These are phyloP conservation scores for Russula virescens DNA, from an alignment of 768 basidiomycete species.

Conservation along the genomic window DNA sequence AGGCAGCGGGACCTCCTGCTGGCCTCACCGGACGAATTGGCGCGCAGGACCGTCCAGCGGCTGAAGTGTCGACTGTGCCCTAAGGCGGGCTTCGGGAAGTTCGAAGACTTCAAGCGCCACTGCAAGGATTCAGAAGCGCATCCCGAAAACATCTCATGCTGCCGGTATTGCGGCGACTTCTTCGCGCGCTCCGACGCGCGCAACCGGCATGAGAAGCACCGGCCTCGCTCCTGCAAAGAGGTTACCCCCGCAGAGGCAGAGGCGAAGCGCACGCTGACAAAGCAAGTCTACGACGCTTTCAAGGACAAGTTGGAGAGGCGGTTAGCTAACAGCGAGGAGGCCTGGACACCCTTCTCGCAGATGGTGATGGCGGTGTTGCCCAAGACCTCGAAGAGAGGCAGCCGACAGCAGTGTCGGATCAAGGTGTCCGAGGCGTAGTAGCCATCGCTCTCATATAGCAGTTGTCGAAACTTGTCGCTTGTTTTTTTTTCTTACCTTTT, in stretches of 20 bases:
- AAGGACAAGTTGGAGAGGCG: no score
- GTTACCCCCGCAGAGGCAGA: neutral
- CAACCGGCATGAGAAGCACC: neutral
- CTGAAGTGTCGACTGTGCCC: neutral
- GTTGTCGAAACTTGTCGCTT: no score
- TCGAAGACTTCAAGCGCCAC: neutral
- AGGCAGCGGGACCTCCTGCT: neutral
- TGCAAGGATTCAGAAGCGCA: neutral
- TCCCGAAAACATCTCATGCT: neutral
- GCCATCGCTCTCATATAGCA: no score
- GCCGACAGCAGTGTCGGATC: no score
- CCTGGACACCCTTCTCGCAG: no score
- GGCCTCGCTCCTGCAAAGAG: neutral
- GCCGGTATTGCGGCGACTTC: neutral
- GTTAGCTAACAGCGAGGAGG: neutral
- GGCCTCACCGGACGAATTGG: neutral
- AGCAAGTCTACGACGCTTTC: neutral
- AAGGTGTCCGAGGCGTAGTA: no score
- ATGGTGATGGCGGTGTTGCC: no score
- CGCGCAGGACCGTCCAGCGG: neutral
- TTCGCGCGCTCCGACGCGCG: neutral
- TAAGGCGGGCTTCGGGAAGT: neutral
- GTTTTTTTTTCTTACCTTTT: no score
- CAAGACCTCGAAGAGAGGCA: no score
- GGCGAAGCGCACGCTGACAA: neutral